A percentile compares a stretch with the other conserved stretches of the same genome.
Evolutionary conservation across 345 rosid species (phyloP).

Genomic region (Jatropha curcas): DNA sequence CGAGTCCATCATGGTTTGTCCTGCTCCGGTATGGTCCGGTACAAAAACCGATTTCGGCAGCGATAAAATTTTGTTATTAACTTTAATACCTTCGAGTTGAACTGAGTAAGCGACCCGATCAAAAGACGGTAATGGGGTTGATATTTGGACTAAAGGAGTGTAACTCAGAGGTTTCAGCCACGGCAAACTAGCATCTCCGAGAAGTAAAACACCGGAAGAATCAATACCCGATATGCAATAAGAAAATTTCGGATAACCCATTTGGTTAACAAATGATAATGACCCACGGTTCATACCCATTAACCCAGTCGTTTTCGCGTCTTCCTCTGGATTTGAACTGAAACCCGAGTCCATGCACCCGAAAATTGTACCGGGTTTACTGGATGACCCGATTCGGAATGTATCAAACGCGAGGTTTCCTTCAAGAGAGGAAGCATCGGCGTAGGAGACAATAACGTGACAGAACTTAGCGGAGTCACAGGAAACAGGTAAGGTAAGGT

Average conservation of each 20-base stretch:
- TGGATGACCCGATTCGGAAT: conserved; percentile 46
- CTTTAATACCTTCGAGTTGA: conserved; percentile 66
- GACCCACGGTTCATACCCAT: conserved; percentile 89
- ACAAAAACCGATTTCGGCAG: conserved; percentile 51
- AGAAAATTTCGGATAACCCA: conserved; percentile 67
- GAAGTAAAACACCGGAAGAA: conserved; percentile 63
- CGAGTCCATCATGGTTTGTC: conserved; percentile 82
- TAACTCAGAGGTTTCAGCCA: conserved; percentile 53
- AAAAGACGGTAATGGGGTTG: conserved; percentile 65
- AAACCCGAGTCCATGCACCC: conserved; percentile 77
- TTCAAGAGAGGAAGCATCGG: conserved; percentile 57
- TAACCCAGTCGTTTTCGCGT: conserved; percentile 62
- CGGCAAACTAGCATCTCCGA: conserved; percentile 51
- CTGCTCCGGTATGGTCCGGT: conserved; percentile 87
- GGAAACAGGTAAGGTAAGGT: conserved; percentile 44
- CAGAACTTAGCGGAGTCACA: conserved; percentile 53
- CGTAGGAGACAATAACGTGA: conserved; percentile 56
- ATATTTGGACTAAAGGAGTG: conserved; percentile 55
- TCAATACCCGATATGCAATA: conserved; percentile 74
- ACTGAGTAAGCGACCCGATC: conserved; percentile 73
- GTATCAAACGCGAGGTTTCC: conserved; percentile 60
- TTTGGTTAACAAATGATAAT: conserved; percentile 65
- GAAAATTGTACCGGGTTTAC: conserved; percentile 46
- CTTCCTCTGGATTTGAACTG: conserved; percentile 61
- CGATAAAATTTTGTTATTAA: conserved; percentile 39